phyloP scores from a whole-genome alignment of 495 filamentous ascomycete species.

The Penicillium simplicissimum region DNA sequence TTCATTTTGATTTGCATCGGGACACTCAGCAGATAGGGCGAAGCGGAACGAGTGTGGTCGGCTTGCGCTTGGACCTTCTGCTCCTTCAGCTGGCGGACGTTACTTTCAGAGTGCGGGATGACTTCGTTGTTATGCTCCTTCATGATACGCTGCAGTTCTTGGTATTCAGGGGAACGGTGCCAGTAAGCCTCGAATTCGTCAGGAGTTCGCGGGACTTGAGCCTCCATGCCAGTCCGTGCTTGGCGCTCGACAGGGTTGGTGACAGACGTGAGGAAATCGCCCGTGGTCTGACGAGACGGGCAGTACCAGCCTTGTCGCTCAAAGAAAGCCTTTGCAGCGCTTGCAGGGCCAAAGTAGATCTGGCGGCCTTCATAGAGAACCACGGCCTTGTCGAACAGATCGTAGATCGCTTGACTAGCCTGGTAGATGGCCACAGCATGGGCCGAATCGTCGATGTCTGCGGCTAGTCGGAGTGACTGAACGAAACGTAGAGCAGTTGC shows the following conservation, averaged over 20 bases:
- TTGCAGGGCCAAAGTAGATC: constrained; percentile 61
- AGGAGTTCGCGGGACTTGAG: constrained; percentile 63
- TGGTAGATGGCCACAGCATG: constrained; percentile 84
- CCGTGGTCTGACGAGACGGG: constrained; percentile 58
- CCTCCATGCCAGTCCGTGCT: constrained; percentile 59
- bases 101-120: constrained; percentile 31
- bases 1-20: constrained; percentile 51
- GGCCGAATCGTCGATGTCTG: constrained; percentile 68
- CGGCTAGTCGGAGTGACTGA: constrained; percentile 69
- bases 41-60: constrained; percentile 34
- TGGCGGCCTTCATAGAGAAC: constrained; percentile 63
- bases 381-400: constrained; percentile 57
- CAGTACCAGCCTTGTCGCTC: constrained; percentile 56
- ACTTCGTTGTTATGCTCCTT: background rate
- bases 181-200: constrained; percentile 65
- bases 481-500: constrained; percentile 71
- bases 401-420: constrained; percentile 79
- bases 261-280: constrained; percentile 71
- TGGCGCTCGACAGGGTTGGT: constrained; percentile 63
- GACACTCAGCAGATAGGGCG: constrained; percentile 44
- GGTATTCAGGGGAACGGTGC: constrained; percentile 51
- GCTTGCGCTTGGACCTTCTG: constrained; percentile 33
- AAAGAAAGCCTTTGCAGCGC: constrained; percentile 60
- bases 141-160: constrained; percentile 48
- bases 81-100: constrained; percentile 17